Percentiles rank a stretch among this genome's conserved stretches.
These are phyloP conservation scores for Smallanthus sonchifolius DNA, from an alignment of 129 eudicot genomes.

Conservation along the genomic window DNA sequence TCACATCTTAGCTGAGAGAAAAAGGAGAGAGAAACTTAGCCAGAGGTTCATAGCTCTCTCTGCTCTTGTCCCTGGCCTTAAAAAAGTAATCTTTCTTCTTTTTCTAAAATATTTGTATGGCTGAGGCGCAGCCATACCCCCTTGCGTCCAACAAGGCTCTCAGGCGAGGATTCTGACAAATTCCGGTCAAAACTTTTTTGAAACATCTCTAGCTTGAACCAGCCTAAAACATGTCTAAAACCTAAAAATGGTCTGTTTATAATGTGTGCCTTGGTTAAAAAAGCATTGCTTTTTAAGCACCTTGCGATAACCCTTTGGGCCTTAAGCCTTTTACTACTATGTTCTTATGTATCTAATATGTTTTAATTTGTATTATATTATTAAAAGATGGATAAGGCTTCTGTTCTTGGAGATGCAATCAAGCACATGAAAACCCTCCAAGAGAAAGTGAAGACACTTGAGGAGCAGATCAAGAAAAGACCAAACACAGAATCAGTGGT, in stretches of 20 bases:
- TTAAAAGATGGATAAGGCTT: constrained; percentile 83
- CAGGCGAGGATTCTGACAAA: not conserved
- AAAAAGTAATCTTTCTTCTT: constrained; percentile 44
- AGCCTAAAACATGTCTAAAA: no score
- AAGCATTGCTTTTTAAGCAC: no score
- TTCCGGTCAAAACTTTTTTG: no score
- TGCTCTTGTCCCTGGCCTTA: constrained; percentile 70
- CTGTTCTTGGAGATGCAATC: constrained; percentile 87
- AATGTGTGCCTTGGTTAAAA: no score
- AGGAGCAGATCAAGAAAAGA: constrained; percentile 58
- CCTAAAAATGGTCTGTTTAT: no score
- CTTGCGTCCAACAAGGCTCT: no score
- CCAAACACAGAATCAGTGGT: constrained; percentile 59
- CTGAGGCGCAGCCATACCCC: not conserved
- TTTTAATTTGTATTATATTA: not conserved
- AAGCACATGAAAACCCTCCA: constrained; percentile 79
- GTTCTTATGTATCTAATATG: not conserved
- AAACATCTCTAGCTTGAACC: no score
- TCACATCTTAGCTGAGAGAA: constrained; percentile 78
- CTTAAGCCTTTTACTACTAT: no score
- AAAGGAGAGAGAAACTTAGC: constrained; percentile 75
- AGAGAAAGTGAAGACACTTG: constrained; percentile 68
- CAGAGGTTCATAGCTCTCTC: constrained; percentile 70
- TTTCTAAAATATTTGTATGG: not conserved
- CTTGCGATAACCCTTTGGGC: no score